Conservation (phyloP, 768 basidiomycete species). For the Dioszegia hungarica region DNA sequence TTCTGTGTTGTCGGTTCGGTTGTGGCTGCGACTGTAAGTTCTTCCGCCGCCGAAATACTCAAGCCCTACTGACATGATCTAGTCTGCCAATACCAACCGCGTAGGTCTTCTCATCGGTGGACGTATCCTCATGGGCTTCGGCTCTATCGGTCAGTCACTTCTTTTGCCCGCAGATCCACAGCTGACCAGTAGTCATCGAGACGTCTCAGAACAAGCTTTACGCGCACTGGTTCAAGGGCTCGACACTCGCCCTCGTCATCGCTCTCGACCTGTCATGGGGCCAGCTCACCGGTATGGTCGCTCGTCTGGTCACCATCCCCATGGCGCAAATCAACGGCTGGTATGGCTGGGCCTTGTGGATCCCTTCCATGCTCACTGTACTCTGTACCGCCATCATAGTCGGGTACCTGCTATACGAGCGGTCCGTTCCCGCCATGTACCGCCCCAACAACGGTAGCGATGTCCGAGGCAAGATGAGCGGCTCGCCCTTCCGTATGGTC, state of each 20-base stretch:
- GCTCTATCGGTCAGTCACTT: conserved; percentile 29
- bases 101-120: conserved; percentile 34
- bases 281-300: conserved; percentile 26
- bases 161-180: not conserved
- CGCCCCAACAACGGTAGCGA: conserved; percentile 28
- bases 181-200: conserved; percentile 36
- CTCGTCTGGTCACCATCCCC: conserved; percentile 34
- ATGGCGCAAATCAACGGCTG: conserved; percentile 40
- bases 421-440: conserved; percentile 28
- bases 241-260: conserved; percentile 30
- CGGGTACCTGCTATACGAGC: conserved; percentile 36
- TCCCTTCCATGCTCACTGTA: conserved; percentile 36
- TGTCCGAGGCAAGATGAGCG: conserved; percentile 7
- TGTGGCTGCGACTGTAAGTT: conserved; percentile 25
- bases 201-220: conserved; percentile 41
- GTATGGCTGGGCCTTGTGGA: conserved; percentile 48
- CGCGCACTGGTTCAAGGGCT: conserved; percentile 43
- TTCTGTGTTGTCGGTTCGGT: conserved; percentile 39
- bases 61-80: not conserved
- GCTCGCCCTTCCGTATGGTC: not conserved
- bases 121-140: conserved; percentile 44
- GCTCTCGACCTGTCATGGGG: conserved; percentile 44
- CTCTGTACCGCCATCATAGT: conserved; percentile 27
- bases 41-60: not conserved
- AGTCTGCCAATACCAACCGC: conserved; percentile 24